These are phyloP conservation scores for Alnus rubra DNA, from an alignment of 306 rosid genomes.

Conservation along the genomic window DNA sequence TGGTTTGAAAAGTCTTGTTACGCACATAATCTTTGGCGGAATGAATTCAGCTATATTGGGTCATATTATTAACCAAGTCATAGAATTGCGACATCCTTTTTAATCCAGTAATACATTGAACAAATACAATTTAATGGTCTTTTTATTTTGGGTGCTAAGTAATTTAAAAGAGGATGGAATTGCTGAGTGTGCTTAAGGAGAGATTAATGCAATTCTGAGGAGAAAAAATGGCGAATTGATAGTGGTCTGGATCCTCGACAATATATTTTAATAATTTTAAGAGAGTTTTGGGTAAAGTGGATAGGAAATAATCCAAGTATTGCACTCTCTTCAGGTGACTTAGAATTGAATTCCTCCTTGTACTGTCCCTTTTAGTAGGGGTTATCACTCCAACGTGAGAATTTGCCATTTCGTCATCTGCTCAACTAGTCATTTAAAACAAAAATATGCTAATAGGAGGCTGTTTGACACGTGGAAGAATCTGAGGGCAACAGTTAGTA, in stretches of 20 bases:
- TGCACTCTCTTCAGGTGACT: not conserved
- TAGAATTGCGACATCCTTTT: not conserved
- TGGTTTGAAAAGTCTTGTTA: not conserved
- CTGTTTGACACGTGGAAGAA: not conserved
- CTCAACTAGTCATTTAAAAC: not conserved
- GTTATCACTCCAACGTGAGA: not conserved
- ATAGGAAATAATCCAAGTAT: not conserved
- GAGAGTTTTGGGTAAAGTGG: not conserved
- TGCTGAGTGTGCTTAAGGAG: not conserved
- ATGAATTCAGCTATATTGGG: not conserved
- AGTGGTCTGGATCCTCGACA: not conserved
- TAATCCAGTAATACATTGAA: not conserved
- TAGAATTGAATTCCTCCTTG: not conserved
- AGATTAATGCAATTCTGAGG: not conserved
- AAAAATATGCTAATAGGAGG: not conserved
- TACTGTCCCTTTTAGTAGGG: not conserved
- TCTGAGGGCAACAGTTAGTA: not conserved
- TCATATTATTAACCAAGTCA: not conserved
- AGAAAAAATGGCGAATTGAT: not conserved
- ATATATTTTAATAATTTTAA: not conserved
- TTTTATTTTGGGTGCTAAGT: not conserved
- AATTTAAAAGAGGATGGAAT: not conserved
- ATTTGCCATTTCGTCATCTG: not conserved
- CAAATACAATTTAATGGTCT: not conserved
- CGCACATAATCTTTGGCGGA: not conserved